Percentiles rank a stretch among this genome's conserved stretches.
phyloP scores from a whole-genome alignment of 2,329 filamentous ascomycete genomes.

The Fonsecaea pedrosoi region DNA sequence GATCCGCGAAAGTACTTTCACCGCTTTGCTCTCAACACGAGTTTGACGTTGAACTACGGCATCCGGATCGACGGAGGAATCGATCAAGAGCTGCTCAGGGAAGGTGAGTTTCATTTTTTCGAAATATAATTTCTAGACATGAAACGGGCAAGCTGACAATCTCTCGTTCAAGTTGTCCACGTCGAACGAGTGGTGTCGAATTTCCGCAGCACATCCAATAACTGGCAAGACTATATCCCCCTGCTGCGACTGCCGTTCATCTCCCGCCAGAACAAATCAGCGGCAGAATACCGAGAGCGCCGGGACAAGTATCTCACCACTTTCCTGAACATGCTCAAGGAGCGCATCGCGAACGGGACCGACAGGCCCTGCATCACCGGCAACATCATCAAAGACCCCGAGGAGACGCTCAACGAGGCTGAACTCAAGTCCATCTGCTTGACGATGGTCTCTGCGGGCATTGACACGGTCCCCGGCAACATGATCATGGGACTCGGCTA shows the following conservation, averaged over 20 bases:
- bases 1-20: slow-evolving; percentile 77
- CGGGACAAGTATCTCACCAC: slow-evolving; percentile 70
- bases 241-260: slow-evolving; percentile 69
- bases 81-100: slow-evolving; percentile 69
- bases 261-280: slow-evolving; percentile 64
- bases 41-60: slow-evolving; percentile 79
- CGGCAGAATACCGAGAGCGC: slow-evolving; percentile 69
- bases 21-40: slow-evolving; percentile 77
- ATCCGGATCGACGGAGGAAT: slow-evolving; percentile 75
- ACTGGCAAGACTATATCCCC: slow-evolving; percentile 86
- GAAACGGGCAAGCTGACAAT: not conserved
- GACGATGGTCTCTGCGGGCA: slow-evolving; percentile 80
- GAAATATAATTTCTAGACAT: not conserved
- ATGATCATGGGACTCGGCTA: slow-evolving; percentile 81
- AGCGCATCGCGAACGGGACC: slow-evolving; percentile 66
- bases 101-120: slow-evolving; percentile 47
- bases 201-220: slow-evolving; percentile 79
- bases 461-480: slow-evolving; percentile 82
- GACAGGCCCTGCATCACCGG: slow-evolving; percentile 73
- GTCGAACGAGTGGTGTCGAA: slow-evolving; percentile 79
- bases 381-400: slow-evolving; percentile 73
- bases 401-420: slow-evolving; percentile 71
- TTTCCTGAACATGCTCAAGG: slow-evolving; percentile 66
- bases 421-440: slow-evolving; percentile 82
- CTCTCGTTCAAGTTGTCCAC: slow-evolving; percentile 61